These are phyloP conservation scores for Erodium chrysanthum DNA, from an alignment of 441 rosid genomes.

Conservation along the genomic window DNA sequence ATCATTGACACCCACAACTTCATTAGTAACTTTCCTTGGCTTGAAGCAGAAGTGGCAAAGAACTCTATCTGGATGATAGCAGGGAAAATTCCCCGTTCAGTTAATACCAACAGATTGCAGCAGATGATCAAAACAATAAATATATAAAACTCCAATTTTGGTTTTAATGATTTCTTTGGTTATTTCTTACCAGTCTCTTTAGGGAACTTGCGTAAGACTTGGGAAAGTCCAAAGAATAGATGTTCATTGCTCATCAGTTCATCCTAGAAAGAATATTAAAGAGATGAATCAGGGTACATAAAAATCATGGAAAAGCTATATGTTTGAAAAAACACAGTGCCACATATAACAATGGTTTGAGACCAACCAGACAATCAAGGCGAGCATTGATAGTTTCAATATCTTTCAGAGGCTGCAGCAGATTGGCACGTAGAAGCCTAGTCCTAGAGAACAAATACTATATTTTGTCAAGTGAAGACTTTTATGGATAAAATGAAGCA, in stretches of 20 bases:
- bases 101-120: slow-evolving; percentile 19
- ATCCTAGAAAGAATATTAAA: slow-evolving; percentile 46
- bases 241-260: slow-evolving; percentile 93
- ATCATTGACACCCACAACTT: slow-evolving; percentile 51
- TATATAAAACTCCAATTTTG: slow-evolving; percentile 10
- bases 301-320: slow-evolving; percentile 3
- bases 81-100: slow-evolving; percentile 21
- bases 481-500: background rate
- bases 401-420: slow-evolving; percentile 96
- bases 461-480: slow-evolving; percentile 5
- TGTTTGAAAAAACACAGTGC: slow-evolving; percentile 11
- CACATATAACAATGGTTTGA: slow-evolving; percentile 17
- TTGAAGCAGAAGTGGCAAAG: slow-evolving; percentile 98
- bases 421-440: slow-evolving; percentile 94
- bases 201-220: slow-evolving; percentile 89
- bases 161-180: slow-evolving; percentile 15
- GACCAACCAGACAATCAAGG: slow-evolving; percentile 90
- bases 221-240: slow-evolving; percentile 90
- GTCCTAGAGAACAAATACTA: slow-evolving; percentile 54
- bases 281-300: slow-evolving; percentile 17
- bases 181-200: slow-evolving; percentile 71
- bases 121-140: background rate
- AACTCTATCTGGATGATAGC: slow-evolving; percentile 58
- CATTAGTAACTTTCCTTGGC: slow-evolving; percentile 71
- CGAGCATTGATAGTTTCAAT: slow-evolving; percentile 87